Evolutionary conservation across 176 grass and related monocot species (phyloP).

Genomic region (Triticum aestivum): DNA sequence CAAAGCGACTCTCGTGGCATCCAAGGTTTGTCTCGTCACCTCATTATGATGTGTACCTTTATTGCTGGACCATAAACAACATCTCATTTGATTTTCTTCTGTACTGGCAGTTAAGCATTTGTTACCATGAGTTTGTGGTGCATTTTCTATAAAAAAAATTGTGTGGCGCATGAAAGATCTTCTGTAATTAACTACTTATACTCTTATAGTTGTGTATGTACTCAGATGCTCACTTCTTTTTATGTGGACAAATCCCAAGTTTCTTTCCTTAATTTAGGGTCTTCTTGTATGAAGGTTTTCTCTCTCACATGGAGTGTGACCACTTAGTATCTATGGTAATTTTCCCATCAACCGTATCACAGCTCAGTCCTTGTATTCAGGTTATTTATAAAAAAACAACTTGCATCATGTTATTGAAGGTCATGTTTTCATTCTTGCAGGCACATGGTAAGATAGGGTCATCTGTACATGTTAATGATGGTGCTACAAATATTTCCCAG

Average conservation of each 20-base stretch:
- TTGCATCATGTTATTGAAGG: background rate
- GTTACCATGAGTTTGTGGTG: background rate
- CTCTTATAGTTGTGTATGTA: constrained; percentile 24
- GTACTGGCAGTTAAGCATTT: background rate
- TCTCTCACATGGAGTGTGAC: constrained; percentile 66
- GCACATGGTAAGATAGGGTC: constrained; percentile 41
- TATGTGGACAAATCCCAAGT: constrained; percentile 36
- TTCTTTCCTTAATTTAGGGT: constrained; percentile 81
- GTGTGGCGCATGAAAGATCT: background rate
- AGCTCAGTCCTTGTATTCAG: constrained; percentile 9
- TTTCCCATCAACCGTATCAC: constrained; percentile 8
- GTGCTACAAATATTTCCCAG: constrained; percentile 37
- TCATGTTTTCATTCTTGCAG: constrained; percentile 47
- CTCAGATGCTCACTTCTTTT: constrained; percentile 21
- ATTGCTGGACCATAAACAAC: background rate
- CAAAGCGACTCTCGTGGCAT: constrained; percentile 64
- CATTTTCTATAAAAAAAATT: background rate
- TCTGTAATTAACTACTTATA: background rate
- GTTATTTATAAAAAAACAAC: background rate
- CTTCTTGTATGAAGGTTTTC: constrained; percentile 94
- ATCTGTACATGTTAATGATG: constrained; percentile 36
- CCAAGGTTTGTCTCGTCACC: constrained; percentile 50
- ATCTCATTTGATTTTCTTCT: background rate
- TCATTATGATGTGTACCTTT: background rate
- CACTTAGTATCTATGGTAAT: constrained; percentile 85